These are phyloP conservation scores for Hexamita inflata DNA, from an alignment of 208 protist genomes.

Conservation along the genomic window DNA sequence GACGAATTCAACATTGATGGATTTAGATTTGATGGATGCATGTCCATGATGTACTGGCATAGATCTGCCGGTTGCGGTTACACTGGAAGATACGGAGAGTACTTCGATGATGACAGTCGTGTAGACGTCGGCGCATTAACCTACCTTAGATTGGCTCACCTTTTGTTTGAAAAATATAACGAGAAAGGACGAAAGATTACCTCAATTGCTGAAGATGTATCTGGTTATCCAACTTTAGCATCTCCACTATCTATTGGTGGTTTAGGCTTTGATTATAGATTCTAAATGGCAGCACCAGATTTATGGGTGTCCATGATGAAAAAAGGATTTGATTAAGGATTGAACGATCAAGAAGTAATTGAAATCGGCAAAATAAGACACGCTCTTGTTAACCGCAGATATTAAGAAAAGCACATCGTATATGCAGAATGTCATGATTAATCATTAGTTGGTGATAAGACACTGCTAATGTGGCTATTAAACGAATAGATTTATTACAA, in stretches of 20 bases:
- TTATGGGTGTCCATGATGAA: conserved; percentile 66
- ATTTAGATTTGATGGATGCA: conserved; percentile 74
- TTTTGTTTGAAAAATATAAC: not conserved
- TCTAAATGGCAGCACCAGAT: conserved; percentile 66
- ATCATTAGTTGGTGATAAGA: conserved; percentile 73
- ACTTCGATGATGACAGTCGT: conserved; percentile 51
- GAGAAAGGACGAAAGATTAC: not conserved
- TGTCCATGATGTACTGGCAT: conserved; percentile 67
- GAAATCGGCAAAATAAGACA: conserved; percentile 55
- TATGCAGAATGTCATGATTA: conserved; percentile 74
- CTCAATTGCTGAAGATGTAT: conserved; percentile 54
- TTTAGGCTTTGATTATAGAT: conserved; percentile 68
- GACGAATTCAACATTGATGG: conserved; percentile 65
- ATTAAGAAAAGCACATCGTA: conserved; percentile 57
- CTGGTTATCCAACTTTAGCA: conserved; percentile 57
- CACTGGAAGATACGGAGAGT: conserved; percentile 51
- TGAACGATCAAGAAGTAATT: conserved; percentile 55
- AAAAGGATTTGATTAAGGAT: conserved; percentile 17
- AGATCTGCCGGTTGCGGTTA: conserved; percentile 52
- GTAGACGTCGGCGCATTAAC: conserved; percentile 56
- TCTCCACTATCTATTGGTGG: conserved; percentile 59
- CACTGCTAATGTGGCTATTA: conserved; percentile 71
- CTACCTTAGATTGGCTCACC: conserved; percentile 55
- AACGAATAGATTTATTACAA: conserved; percentile 62
- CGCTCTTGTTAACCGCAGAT: conserved; percentile 57